Evolutionary conservation across 257 asterid species (phyloP).

Genomic region (Ocimum tenuiflorum): DNA sequence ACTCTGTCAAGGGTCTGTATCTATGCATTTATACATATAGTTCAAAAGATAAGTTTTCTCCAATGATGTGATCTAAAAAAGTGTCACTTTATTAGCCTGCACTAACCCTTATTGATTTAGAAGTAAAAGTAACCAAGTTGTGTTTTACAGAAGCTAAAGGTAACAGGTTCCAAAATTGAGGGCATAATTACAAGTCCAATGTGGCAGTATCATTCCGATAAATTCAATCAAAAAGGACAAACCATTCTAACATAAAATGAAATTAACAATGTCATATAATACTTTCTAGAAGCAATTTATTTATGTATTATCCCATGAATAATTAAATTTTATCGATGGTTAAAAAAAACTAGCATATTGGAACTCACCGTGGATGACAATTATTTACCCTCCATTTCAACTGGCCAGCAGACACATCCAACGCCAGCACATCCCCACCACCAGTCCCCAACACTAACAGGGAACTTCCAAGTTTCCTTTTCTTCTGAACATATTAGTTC

Average conservation of each 20-base stretch:
- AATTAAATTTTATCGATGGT: background rate
- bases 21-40: background rate
- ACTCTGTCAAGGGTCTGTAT: background rate
- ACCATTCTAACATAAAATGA: no score
- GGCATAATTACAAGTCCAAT: background rate
- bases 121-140: background rate
- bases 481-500: constrained; percentile 39
- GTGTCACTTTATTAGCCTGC: background rate
- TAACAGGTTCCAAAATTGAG: background rate
- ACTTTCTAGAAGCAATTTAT: background rate
- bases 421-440: constrained; percentile 79
- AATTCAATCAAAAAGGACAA: no score
- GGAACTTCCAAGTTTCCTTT: constrained; percentile 78
- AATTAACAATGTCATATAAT: no score
- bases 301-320: background rate
- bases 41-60: no score
- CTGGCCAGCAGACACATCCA: constrained; percentile 85
- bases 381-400: constrained; percentile 77
- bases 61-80: constrained; percentile 4
- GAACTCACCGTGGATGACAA: constrained; percentile 99
- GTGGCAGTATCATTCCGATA: no score
- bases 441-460: constrained; percentile 83
- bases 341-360: background rate
- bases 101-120: background rate
- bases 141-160: background rate